These are phyloP conservation scores for Emmonsiellopsis sp. DNA, from an alignment of 2,329 filamentous ascomycete species.

Conservation along the genomic window DNA sequence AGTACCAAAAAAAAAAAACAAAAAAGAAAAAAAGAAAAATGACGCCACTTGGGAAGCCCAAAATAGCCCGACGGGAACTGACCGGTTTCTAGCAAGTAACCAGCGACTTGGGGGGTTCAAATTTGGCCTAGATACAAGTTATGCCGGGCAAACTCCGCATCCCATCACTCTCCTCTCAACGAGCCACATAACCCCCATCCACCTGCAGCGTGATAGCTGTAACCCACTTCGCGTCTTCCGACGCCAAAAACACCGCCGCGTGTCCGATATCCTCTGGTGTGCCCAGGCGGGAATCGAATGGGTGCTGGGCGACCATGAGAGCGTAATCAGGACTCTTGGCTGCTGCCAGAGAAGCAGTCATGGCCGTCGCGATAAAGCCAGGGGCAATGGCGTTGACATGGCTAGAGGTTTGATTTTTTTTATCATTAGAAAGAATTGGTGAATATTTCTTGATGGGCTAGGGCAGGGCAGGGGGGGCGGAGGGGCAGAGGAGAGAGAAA, in stretches of 20 bases:
- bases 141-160: too few relatives aligned
- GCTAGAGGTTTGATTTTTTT: neutral
- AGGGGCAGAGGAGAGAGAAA: neutral
- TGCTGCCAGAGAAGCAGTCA: conserved; percentile 10
- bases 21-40: too few relatives aligned
- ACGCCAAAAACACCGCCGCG: conserved; percentile 38
- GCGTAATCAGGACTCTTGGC: conserved; percentile 5
- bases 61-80: too few relatives aligned
- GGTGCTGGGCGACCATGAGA: conserved; percentile 14
- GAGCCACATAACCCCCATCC: conserved; percentile 38
- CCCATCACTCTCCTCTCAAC: neutral
- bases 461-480: neutral
- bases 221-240: conserved; percentile 39
- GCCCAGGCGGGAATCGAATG: conserved; percentile 21
- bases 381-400: conserved; percentile 49
- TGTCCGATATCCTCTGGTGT: conserved; percentile 27
- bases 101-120: too few relatives aligned
- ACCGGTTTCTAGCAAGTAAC: too few relatives aligned
- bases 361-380: conserved; percentile 32
- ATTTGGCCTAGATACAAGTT: too few relatives aligned
- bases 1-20: too few relatives aligned
- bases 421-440: too few relatives aligned
- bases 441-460: neutral
- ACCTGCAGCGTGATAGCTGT: conserved; percentile 39
- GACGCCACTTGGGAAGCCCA: too few relatives aligned